These are phyloP conservation scores for Corinectria fuckeliana DNA, from an alignment of 2,329 filamentous ascomycete species.

Conservation along the genomic window DNA sequence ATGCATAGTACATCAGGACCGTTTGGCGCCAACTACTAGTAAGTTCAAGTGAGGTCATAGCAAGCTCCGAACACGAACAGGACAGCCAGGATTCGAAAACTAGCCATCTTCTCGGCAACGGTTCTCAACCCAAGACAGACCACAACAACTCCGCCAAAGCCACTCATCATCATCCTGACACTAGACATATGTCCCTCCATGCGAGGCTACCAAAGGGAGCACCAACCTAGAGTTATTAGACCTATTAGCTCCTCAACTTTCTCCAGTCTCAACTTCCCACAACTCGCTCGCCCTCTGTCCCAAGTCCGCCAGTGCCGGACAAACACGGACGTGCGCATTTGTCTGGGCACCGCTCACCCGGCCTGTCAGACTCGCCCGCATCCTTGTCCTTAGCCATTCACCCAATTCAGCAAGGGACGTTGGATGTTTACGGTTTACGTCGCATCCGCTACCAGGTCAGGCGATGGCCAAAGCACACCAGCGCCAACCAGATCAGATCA, in stretches of 20 bases:
- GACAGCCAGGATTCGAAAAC: background rate
- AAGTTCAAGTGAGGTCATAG: background rate
- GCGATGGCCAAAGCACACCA: conserved; percentile 1
- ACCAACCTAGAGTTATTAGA: background rate
- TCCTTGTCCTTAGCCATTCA: background rate
- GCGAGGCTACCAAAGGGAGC: background rate
- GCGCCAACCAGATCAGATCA: background rate
- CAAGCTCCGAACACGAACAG: background rate
- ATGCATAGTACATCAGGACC: background rate
- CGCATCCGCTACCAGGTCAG: conserved; percentile 15
- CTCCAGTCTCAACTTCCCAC: no score
- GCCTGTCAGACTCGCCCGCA: conserved; percentile 8
- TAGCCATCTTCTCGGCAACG: background rate
- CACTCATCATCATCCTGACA: background rate
- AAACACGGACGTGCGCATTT: background rate
- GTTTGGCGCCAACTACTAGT: background rate
- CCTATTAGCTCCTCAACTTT: background rate
- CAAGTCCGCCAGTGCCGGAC: no score
- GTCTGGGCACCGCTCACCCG: background rate
- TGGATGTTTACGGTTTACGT: conserved; percentile 19
- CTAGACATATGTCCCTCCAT: background rate
- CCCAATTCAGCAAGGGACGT: background rate
- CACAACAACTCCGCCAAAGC: no score
- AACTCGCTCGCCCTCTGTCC: no score
- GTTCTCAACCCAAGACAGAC: no score